These are phyloP conservation scores for Ustanciosporium gigantosporum DNA, from an alignment of 1,284 basidiomycete genomes.

Conservation along the genomic window DNA sequence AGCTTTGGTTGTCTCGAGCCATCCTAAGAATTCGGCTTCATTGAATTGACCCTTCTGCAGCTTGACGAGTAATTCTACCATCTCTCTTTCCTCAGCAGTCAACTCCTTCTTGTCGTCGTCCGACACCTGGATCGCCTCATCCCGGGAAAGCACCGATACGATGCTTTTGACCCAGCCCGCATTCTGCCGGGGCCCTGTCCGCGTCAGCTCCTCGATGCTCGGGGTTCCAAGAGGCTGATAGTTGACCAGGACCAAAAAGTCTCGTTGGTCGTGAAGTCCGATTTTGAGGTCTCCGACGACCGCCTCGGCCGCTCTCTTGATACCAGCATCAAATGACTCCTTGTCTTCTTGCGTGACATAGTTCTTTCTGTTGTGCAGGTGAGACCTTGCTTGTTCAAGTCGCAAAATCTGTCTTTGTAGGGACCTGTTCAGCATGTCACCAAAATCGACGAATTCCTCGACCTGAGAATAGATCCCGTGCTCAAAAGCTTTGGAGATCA, in stretches of 20 bases:
- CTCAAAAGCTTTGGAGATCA: slow-evolving; percentile 43
- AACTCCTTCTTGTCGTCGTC: slow-evolving; percentile 7
- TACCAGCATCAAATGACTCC: slow-evolving; percentile 10
- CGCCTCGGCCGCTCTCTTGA: slow-evolving; percentile 3
- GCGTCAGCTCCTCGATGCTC: slow-evolving; percentile 16
- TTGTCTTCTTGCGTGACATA: slow-evolving; percentile 1
- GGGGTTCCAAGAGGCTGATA: slow-evolving; percentile 24
- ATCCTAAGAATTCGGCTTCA: background rate
- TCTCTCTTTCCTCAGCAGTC: slow-evolving; percentile 4
- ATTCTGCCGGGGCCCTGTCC: slow-evolving; percentile 12
- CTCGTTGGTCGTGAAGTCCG: slow-evolving; percentile 35
- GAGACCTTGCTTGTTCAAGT: slow-evolving; percentile 25
- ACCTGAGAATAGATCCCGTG: slow-evolving; percentile 46
- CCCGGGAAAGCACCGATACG: background rate
- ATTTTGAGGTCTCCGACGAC: slow-evolving; percentile 8
- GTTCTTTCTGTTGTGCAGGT: slow-evolving; percentile 13
- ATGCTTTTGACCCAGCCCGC: slow-evolving; percentile 10
- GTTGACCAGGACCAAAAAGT: slow-evolving; percentile 32
- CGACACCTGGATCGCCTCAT: background rate
- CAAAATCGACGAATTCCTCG: slow-evolving; percentile 49
- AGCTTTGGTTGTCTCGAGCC: slow-evolving; percentile 13
- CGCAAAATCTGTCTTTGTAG: slow-evolving; percentile 28
- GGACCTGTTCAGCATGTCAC: slow-evolving; percentile 35
- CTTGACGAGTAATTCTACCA: slow-evolving; percentile 2
- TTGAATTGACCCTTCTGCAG: background rate